Evolutionary conservation across 768 basidiomycete genomes (phyloP), one percentile per base, ranked within the genome.

Genomic region (Harrya chromipes): DNA sequence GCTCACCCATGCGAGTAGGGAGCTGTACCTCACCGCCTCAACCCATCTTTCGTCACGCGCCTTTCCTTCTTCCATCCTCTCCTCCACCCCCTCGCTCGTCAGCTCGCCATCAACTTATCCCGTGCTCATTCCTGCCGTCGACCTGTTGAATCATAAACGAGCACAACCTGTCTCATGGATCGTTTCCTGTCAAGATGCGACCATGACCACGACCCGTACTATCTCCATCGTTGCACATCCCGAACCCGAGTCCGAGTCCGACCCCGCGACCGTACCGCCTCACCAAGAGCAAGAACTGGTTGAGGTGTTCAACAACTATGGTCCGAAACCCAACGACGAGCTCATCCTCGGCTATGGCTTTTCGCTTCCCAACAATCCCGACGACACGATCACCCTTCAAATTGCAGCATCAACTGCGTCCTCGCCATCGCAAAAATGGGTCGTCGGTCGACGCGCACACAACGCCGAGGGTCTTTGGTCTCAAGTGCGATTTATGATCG

Each of bases 261-360:
- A 50, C 7, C 1, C 36, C n/a, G 6, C 27, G 17, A 3, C 12
- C 36, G 13, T 20, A 20, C 19, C n/a, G 26, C 10, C 41, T 7
- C 20, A 43, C 11, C 33, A 7, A 16, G 33, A 33, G 3, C 33
- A 33, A 1, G 78, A 75, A 14, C 60, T 74, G 43, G 11, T 49
- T 26, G 54, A 63, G 64, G 71, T 94, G 17, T 83, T 85, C 71
- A 95, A 94, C 71, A 95, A 95, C 64, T 97, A 97, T 65, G 94
- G 94, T 0, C 80, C 84, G 0, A 97, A 97, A 64, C 83, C 91
- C 0, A 94, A 95, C 65, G 78, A 90, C 23, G 90, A 94, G 67
- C 78, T 97, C 38, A 81, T 97, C 40, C 77, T 97, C 4, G 92
- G 90, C 6, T 97, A 97, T 61, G 94, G 95, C 1, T 98, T 97